Conservation (phyloP, 208 protist genomes). For the Trypanosomatidae sp. region DNA sequence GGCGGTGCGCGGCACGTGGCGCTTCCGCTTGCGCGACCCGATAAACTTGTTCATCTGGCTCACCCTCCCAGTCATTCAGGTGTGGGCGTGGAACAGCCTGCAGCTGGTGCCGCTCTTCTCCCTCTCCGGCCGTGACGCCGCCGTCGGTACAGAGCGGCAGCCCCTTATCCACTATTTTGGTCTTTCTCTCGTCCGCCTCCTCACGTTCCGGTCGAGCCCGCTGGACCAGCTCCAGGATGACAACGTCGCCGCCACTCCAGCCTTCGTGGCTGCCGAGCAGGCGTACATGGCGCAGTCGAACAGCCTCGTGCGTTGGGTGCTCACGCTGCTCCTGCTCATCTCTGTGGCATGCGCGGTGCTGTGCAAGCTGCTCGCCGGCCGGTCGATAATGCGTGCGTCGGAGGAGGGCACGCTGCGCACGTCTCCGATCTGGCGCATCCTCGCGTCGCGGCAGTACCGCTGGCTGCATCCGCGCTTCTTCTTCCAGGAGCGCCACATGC, state of each 20-base stretch:
- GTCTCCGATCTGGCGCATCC: constrained; percentile 67
- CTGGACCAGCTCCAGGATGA: neutral
- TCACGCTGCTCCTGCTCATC: constrained; percentile 31
- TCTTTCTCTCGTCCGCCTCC: constrained; percentile 17
- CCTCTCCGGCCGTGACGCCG: constrained; percentile 10
- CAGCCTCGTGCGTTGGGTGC: constrained; percentile 22
- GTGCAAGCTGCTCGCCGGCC: constrained; percentile 45
- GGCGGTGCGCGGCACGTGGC: constrained; percentile 56
- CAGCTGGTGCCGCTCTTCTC: constrained; percentile 44
- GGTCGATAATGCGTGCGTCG: constrained; percentile 24
- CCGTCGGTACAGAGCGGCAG: neutral
- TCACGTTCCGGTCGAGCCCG: constrained; percentile 20
- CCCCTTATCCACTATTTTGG: constrained; percentile 18
- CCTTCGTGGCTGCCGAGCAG: neutral
- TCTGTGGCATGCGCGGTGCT: constrained; percentile 30
- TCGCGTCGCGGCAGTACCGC: constrained; percentile 42
- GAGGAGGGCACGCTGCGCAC: constrained; percentile 36
- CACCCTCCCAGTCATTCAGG: constrained; percentile 45
- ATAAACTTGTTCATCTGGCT: constrained; percentile 45
- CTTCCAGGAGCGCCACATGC: constrained; percentile 50
- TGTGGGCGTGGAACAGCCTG: constrained; percentile 48
- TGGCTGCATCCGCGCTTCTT: constrained; percentile 73
- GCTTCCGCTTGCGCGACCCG: constrained; percentile 60
- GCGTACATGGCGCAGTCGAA: constrained; percentile 27
- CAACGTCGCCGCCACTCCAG: neutral